Base-by-base conservation (phyloP, 1,284 basidiomycete species). In the Hemileia vastatrix region DNA sequence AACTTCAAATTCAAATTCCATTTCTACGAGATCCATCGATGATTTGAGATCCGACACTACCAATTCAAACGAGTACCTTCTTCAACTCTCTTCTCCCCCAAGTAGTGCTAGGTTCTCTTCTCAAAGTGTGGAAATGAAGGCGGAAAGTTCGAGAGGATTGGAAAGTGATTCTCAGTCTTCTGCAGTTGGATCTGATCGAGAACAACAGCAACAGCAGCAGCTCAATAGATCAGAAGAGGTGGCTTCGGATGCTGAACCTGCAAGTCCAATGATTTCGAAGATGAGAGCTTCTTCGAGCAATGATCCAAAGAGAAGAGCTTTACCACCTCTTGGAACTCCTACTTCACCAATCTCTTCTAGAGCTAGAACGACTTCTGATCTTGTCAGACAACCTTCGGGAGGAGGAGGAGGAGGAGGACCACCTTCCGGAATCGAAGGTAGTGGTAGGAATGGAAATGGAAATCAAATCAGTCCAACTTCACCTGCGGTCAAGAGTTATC, bases 401-500 rank as follows among this genome's bases (percentile, higher is more conserved):
- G 36, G 36, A 40, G 36, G 36, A 15, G 27, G 27, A 27, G 27
- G 27, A 27, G 27, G 27, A 27, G 27, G 27, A 27, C 27, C 27
- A 27, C 27, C 27, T 27, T 9, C 36, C 15, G 36, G 36, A 40
- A 15, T 40, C 9, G 36, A 40, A 15, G 36, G 36, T 40, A 40
- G 36, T 11, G 15, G 15, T 40, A 15, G 36, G 15, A 40, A 40
- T 15, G 36, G 36, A 40, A 40, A 40, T 15, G 8, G 11, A 15
- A 40, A 11, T 11, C 15, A 9, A 11, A 15, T 15, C 8, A 40
- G 36, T 40, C 36, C 36, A 40, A 40, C 36, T 40, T 40, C 36
- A 15, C 36, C 50, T 13, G 21, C 59, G n/a, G 40, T 33, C 32
- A 66, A 67, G 40, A 64, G 65, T 19, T 71, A 71, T 51, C 47